phyloP scores from a whole-genome alignment of 768 basidiomycete species.

The Rhodocollybia butyracea region DNA sequence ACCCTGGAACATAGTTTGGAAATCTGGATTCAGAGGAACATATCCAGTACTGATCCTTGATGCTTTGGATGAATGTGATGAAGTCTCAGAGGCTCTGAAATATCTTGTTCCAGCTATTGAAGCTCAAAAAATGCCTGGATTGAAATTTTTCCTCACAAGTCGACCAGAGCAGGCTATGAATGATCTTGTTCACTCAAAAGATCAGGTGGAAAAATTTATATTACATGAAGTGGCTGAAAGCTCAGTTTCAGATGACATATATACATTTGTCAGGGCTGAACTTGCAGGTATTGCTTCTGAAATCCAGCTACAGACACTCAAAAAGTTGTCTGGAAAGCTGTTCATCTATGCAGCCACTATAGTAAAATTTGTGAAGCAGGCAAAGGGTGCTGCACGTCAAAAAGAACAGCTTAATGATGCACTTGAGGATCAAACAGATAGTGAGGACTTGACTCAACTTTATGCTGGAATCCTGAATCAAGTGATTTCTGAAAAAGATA shows the following conservation, averaged over 20 bases:
- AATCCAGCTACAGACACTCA: neutral
- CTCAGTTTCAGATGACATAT: neutral
- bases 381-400: no score
- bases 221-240: neutral
- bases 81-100: neutral
- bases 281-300: neutral
- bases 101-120: no score
- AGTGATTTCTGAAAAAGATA: neutral
- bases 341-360: neutral
- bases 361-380: no score
- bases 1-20: neutral
- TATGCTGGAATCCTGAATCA: neutral
- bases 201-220: neutral
- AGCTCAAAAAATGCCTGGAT: neutral
- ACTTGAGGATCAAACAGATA: no score
- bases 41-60: neutral
- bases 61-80: neutral
- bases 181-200: no score
- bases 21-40: neutral
- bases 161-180: no score
- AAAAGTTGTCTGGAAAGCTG: neutral
- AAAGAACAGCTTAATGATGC: no score
- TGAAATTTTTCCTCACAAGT: neutral
- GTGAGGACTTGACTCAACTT: neutral
- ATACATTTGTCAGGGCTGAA: neutral